These are phyloP conservation scores for Prunus yedoensis DNA, from an alignment of 331 rosid species.

Conservation along the genomic window DNA sequence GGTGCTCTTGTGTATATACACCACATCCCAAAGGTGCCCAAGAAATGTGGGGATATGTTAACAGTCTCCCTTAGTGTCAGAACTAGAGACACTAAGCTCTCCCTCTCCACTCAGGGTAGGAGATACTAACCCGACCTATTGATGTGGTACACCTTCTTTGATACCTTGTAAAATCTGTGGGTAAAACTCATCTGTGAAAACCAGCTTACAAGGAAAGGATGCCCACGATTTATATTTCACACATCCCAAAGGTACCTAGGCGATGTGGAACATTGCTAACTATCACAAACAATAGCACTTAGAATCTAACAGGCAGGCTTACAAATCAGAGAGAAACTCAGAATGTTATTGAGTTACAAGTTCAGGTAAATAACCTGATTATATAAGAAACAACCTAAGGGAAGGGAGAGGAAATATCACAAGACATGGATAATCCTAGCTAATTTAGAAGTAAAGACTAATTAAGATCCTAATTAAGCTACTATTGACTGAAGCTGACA, in stretches of 20 bases:
- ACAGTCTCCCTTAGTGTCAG: neutral
- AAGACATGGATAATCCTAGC: neutral
- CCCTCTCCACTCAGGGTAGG: neutral
- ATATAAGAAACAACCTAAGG: neutral
- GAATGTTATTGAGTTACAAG: neutral
- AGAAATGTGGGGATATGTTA: neutral
- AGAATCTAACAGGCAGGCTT: neutral
- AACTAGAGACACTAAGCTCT: neutral
- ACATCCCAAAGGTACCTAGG: neutral
- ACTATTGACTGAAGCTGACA: neutral
- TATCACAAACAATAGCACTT: neutral
- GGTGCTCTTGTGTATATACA: neutral
- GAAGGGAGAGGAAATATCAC: neutral
- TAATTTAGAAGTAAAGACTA: too few relatives aligned
- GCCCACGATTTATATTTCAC: neutral
- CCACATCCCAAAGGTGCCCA: neutral
- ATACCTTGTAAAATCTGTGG: neutral
- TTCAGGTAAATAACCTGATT: neutral
- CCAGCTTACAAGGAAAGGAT: neutral
- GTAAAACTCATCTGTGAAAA: neutral
- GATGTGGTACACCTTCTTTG: neutral
- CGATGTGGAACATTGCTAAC: neutral
- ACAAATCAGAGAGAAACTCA: neutral
- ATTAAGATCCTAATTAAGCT: neutral
- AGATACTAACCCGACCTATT: neutral